Evolutionary conservation across 805 yeast genomes (phyloP), one percentile per base, ranked within the genome.

Genomic region (Saturnispora bothae): DNA sequence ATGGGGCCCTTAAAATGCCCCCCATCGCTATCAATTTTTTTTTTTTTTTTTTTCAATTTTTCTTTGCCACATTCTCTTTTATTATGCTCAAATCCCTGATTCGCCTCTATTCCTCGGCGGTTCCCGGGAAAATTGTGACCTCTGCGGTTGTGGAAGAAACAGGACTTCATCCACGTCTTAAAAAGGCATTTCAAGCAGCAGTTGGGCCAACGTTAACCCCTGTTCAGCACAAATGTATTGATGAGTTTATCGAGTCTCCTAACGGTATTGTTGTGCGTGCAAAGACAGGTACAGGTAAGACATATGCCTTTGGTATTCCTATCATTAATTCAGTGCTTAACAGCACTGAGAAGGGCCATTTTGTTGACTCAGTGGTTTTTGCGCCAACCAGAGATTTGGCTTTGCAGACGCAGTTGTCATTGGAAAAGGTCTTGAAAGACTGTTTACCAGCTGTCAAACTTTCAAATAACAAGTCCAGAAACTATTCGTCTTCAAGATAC

Each of bases 331-430:
- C 73, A 33, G 60, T 69, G 42, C 46, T 63, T 47, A 17, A 33
- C 7, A 23, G n/a, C 3, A 28, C 19, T 14, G 50, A 50, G 41
- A 54, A 48, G 34, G 54, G 50, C 39, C 52, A 56, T 4, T 56
- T 62, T 30, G 79, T 75, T 15, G 65, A 70, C 46, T 67, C 85
- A 23, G 69, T 88, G 41, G 73, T 86, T 18, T 70, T 86, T 39
- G 80, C 89, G 3, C 96, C 96, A 33, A 86, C 96, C 5, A 74
- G 96, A 64, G 96, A 88, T 61, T 69, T 86, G 49, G 96, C 96
- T 12, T 66, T 73, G 48, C 96, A 86, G 59, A 83, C 82, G 44
- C 73, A 76, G 48, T 69, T 68, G 36, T 88, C 85, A 45, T 64
- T 80, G 42, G 38, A 45, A 16, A 37, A 37, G 22, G 35, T 37